Evolutionary conservation across 192 early-diverging fungal species (phyloP).

Genomic region (Jimgerdemannia flammicorona): DNA sequence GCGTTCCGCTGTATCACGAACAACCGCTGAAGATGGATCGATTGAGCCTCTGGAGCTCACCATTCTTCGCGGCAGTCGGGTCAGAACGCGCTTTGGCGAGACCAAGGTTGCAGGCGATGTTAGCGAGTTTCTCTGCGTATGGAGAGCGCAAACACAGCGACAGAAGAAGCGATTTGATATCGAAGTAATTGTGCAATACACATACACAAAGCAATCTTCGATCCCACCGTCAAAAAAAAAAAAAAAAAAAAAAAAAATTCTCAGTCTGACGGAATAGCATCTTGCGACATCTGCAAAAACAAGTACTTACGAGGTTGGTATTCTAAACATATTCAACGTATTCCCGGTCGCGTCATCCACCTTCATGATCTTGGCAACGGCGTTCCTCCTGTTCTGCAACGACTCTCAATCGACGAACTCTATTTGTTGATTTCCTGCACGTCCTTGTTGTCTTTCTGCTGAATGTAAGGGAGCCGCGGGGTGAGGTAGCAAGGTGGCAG

Average conservation of each 20-base stretch:
- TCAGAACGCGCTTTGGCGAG: conserved; percentile 56
- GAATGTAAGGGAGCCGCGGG: too few species aligned
- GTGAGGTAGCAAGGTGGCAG: too few species aligned
- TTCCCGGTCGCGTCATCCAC: conserved; percentile 53
- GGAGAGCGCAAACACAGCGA: too few species aligned
- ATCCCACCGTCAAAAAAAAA: too few species aligned
- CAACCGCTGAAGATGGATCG: conserved; percentile 64
- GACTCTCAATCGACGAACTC: conserved; percentile 57
- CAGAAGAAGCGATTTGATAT: too few species aligned
- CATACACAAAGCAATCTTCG: too few species aligned
- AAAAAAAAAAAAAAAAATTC: too few species aligned
- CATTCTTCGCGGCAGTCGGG: conserved; percentile 43
- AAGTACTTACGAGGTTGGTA: conserved; percentile 53
- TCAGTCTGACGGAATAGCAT: too few species aligned
- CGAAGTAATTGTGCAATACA: too few species aligned
- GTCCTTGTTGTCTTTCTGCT: conserved; percentile 58
- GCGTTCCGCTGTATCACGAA: conserved; percentile 48
- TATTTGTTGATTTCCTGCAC: conserved; percentile 61
- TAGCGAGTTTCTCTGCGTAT: conserved; percentile 30
- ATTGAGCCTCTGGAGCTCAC: conserved; percentile 61
- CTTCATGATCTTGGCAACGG: conserved; percentile 57
- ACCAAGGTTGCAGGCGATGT: conserved; percentile 61
- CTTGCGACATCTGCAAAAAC: not conserved
- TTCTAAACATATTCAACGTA: conserved; percentile 61
- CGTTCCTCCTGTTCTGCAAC: conserved; percentile 61